Base-by-base conservation (phyloP, 2,329 filamentous ascomycete species). In the Fusarium palustre region DNA sequence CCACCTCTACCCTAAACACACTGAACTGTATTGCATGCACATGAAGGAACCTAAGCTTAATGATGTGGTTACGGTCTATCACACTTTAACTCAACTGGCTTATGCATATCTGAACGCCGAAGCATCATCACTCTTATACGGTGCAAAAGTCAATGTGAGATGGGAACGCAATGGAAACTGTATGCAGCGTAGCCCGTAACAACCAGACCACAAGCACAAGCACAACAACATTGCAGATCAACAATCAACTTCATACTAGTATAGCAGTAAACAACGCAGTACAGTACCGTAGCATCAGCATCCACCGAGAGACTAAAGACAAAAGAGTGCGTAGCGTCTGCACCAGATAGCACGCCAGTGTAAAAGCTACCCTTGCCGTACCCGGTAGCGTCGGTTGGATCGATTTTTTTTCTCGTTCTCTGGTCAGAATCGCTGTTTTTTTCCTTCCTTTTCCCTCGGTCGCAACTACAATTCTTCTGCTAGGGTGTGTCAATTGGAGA, bases 371-470 rank as follows among this genome's bases (percentile, higher is more conserved):
- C 66, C 70, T 72, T 74, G 69, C 73, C 69, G 53, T 74, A 59
- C 65, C 57, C 61, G 53, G 69, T 74, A 73, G 70, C 71, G 69
- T 74, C 69, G 71, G 69, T 54, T 75, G 65, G 71, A 57, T 65
- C 64, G 56, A 47, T 64, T 65, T 71, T 65, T 57, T 49, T 20
- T 62, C 39, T 62, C 39, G 50, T 43, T 15, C 47, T 57, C 43
- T 60, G 45, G n/a, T 41, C 22, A 59, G 15, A 42, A 31, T 52
- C 31, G 30, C 10, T 30, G 41, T 50, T 61, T 31, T 47, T 59
- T 52, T 43, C 24, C 24, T 55, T 43, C 22, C 28, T 28, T 28
- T 28, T 28, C 28, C 28, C 57, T 59, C 48, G 20, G 24, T 22
- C 24, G 24, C 47, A 38, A 55, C 50, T 43, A 49, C 59, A 31